Evolutionary conservation across 169 alveolate genomes (phyloP), one percentile per base, ranked within the genome.

Genomic region (Plasmodium reichenowi): DNA sequence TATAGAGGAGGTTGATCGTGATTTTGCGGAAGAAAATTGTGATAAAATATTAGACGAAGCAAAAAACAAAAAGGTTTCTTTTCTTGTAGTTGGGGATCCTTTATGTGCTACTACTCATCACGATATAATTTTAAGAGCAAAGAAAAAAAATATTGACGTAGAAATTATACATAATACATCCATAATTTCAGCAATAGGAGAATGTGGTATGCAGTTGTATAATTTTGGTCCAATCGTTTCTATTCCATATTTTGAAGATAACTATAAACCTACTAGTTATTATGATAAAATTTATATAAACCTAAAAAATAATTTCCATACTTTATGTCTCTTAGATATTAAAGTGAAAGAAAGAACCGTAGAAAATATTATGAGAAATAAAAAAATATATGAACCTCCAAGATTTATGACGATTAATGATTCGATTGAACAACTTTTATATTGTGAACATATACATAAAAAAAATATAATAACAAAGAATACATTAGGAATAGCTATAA

Each of bases 201-300:
- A 95, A 72, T 88, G 95, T 15, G 97, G 97, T 10, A 88, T 96
- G 75, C 94, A 97, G 93, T 94, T 99, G 32, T 99, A 98, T 91
- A 96, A 99, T 87, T 99, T 98, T 93, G 99, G 99, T 24, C 99
- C 98, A 91, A 97, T 98, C 3, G 99, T 99, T 4, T 97, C 99
- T 24, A 96, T 99, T 67, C 99, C 99, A 52, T 98, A 98, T 94
- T 99, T 98, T 93, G 99, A 99, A 17, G 98, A 96, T 87, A 96
- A 95, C 70, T 99, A 99, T 99, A 95, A 94, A 63, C 99, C 99
- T 15, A 97, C 96, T 59, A 96, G 99, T 88, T 98, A 98, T 93
- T 97, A 96, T 92, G 99, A 98, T 45, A 98, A 98, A 94, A 96
- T 98, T 10, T 93, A 95, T 70, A 78, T 87, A 32, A 99, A 99